A percentile compares a stretch with the other conserved stretches of the same genome.
These are phyloP conservation scores for Xylariaceae sp. DNA, from an alignment of 2,329 filamentous ascomycete species.

Conservation along the genomic window DNA sequence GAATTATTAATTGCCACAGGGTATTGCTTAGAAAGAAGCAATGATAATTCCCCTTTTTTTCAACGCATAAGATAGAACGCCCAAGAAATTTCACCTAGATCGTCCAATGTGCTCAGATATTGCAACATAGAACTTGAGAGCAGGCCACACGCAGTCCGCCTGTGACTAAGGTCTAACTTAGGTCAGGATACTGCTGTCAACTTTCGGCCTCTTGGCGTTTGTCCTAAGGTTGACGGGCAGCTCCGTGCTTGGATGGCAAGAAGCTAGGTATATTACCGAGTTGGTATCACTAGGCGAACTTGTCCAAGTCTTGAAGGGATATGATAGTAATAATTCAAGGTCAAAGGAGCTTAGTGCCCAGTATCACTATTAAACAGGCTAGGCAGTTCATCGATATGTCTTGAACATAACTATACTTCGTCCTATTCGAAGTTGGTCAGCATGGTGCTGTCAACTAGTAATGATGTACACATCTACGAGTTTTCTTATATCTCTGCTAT, in stretches of 20 bases:
- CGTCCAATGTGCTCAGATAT: not conserved
- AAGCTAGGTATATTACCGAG: not conserved
- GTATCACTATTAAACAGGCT: not conserved
- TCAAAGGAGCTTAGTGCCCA: not conserved
- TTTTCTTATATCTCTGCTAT: too few relatives aligned
- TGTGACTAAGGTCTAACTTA: not conserved
- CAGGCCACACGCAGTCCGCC: not conserved
- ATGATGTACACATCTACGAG: not conserved
- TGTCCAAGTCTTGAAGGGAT: not conserved
- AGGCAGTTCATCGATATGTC: not conserved
- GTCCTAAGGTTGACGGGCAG: not conserved
- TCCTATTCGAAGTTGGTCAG: slow-evolving; percentile 1
- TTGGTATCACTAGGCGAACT: not conserved
- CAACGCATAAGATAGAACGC: too few relatives aligned
- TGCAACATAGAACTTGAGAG: not conserved
- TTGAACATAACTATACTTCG: not conserved
- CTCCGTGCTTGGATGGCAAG: not conserved
- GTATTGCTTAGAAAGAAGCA: too few relatives aligned
- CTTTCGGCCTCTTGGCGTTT: not conserved
- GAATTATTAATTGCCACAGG: too few relatives aligned
- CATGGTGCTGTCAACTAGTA: not conserved
- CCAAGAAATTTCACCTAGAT: too few relatives aligned
- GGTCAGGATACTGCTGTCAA: not conserved
- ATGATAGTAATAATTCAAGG: not conserved
- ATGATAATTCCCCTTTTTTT: too few relatives aligned